phyloP scores from a whole-genome alignment of 2,329 filamentous ascomycete genomes.

The Basipetospora chlamydospora region DNA sequence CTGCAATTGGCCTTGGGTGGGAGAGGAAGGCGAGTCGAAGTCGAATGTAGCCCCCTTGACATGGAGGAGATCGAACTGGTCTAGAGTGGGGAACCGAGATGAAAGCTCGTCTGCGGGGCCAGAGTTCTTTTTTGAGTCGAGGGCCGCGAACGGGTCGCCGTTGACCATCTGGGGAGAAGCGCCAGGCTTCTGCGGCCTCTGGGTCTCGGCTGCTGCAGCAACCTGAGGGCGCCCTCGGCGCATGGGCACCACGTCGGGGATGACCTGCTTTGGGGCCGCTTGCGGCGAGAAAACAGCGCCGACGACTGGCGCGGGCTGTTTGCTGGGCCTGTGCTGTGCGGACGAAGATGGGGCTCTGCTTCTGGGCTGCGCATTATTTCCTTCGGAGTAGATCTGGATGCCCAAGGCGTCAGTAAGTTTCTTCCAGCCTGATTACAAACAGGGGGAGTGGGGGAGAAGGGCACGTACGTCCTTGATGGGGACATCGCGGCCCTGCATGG shows the following conservation, averaged over 20 bases:
- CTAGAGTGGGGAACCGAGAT: slow-evolving; percentile 72
- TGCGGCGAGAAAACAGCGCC: slow-evolving; percentile 74
- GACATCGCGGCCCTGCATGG: slow-evolving; percentile 74
- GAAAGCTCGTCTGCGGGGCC: slow-evolving; percentile 64
- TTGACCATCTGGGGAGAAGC: slow-evolving; percentile 56
- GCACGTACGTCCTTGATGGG: slow-evolving; percentile 76
- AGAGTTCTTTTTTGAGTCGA: slow-evolving; percentile 48
- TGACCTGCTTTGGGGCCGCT: slow-evolving; percentile 50
- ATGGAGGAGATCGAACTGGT: slow-evolving; percentile 83
- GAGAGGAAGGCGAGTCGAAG: slow-evolving; percentile 49
- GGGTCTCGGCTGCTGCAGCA: slow-evolving; percentile 18
- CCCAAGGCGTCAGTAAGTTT: no score
- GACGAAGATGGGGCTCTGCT: slow-evolving; percentile 34
- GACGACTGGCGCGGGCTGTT: slow-evolving; percentile 45
- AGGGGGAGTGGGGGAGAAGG: background rate
- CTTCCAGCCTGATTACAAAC: background rate
- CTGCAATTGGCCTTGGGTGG: slow-evolving; percentile 25
- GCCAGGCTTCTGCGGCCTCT: slow-evolving; percentile 37
- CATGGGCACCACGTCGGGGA: slow-evolving; percentile 92
- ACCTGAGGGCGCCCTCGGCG: slow-evolving; percentile 56
- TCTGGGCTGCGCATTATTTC: slow-evolving; percentile 49
- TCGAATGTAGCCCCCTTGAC: slow-evolving; percentile 75
- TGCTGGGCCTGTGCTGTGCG: slow-evolving; percentile 34
- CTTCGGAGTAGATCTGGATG: slow-evolving; percentile 53
- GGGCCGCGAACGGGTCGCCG: slow-evolving; percentile 77